Conservation (phyloP, 768 basidiomycete genomes). For the Mycena galericulata region DNA sequence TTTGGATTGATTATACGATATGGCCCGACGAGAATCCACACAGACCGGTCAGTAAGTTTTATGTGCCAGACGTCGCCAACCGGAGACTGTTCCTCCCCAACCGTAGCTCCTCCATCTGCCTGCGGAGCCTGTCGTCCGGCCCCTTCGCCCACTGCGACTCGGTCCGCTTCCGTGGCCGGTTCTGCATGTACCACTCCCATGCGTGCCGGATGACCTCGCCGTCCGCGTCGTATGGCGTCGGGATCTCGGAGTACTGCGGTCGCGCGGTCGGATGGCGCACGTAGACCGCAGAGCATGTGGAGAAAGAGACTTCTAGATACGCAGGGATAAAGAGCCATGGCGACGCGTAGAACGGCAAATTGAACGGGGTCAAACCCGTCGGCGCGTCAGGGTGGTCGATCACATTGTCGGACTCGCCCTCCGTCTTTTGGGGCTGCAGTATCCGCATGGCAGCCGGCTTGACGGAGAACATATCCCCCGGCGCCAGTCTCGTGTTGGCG, state of each 20-base stretch:
- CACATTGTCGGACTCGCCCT: constrained; percentile 48
- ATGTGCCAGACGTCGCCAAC: constrained; percentile 17
- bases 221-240: constrained; percentile 95
- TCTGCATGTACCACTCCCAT: constrained; percentile 95
- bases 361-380: constrained; percentile 73
- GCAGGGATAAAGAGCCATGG: constrained; percentile 96
- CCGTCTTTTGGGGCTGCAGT: constrained; percentile 54
- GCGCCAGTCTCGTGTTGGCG: constrained; percentile 88
- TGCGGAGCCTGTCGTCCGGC: constrained; percentile 72
- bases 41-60: too few species aligned
- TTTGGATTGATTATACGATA: too few species aligned
- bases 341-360: constrained; percentile 87
- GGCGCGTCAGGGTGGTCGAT: constrained; percentile 24
- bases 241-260: constrained; percentile 96
- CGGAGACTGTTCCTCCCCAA: constrained; percentile 26
- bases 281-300: constrained; percentile 92
- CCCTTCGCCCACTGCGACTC: constrained; percentile 69
- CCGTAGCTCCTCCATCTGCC: constrained; percentile 45
- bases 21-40: too few species aligned
- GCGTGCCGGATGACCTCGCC: constrained; percentile 91
- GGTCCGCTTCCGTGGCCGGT: constrained; percentile 75
- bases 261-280: constrained; percentile 96
- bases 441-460: constrained; percentile 85
- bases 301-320: constrained; percentile 87
- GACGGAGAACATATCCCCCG: constrained; percentile 95